Evolutionary conservation across 768 basidiomycete genomes (phyloP), one percentile per base, ranked within the genome.

Genomic region (Russula vinacea): DNA sequence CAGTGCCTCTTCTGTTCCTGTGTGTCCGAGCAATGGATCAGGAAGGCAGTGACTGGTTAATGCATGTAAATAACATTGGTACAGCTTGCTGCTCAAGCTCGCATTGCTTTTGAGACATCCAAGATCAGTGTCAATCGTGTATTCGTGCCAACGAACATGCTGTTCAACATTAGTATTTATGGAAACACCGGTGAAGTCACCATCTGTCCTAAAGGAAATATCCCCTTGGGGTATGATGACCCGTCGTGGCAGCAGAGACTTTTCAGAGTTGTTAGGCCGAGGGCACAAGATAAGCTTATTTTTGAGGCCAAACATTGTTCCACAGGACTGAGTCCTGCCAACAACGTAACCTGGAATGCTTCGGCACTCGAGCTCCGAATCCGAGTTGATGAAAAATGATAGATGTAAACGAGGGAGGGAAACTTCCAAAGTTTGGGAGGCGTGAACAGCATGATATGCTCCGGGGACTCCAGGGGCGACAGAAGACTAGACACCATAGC

Each of bases 301-400:
- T 44, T 56, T 47, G 40, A 83, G 68, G 17, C 82, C 82, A 42
- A 81, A 74, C 68, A 84, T 70, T 1, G 79, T 77, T 1, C 80
- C 79, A 3, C 71, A 70, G 1, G 73, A 79, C 62, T 83, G 82
- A 42, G 72, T 56, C 5, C 56, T 4, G 58, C 81, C 79, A 26
- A 81, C 72, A 22, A 78, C 69, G 74, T 79, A 80, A n/a, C 71
- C 74, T 17, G 76, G 75, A 42, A 80, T 71, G 44, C 79, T 79
- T 10, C 65, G 71, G 42, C 77, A 82, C 62, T 78, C 76, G 24
- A 83, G 68, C 26, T 72, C 56, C 51, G 3, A 44, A n/a, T 17
- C 35, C 1, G 71, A 58, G 26, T 76, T 72, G 29, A 80, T 33
- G 45, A 74, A 75, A 60, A 83, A 83, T 0, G 74, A 72, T 17